Evolutionary conservation across 257 asterid genomes (phyloP).

Genomic region (Fraxinus excelsior): DNA sequence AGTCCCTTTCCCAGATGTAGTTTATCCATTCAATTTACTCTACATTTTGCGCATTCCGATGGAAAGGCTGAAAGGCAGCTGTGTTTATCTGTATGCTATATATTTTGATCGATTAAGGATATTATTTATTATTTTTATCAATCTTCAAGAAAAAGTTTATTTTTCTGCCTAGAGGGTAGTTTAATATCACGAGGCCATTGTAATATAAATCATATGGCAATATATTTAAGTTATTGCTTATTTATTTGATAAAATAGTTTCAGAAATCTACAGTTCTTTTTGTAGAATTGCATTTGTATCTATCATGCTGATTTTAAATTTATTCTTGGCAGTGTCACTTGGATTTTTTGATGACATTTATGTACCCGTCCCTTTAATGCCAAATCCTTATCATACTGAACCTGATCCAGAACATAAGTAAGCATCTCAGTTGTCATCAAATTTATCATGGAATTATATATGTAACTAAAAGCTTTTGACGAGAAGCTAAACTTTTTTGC

Average conservation of each 20-base stretch:
- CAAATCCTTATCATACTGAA: slow-evolving; percentile 42
- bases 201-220: neutral
- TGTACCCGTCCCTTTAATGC: slow-evolving; percentile 42
- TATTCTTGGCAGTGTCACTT: slow-evolving; percentile 58
- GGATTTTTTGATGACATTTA: slow-evolving; percentile 87
- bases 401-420: slow-evolving; percentile 68
- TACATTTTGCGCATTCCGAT: neutral
- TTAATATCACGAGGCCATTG: neutral
- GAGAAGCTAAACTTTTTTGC: neutral
- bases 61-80: neutral
- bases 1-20: neutral
- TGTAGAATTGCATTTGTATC: slow-evolving; percentile 5
- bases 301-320: slow-evolving; percentile 16
- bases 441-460: slow-evolving; percentile 3
- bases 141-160: neutral
- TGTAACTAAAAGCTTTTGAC: neutral
- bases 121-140: neutral
- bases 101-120: neutral
- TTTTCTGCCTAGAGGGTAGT: neutral
- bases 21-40: neutral
- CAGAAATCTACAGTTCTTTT: neutral
- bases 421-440: slow-evolving; percentile 31
- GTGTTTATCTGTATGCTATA: neutral
- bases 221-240: neutral
- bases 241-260: slow-evolving; percentile 1